phyloP scores from a whole-genome alignment of 805 yeast species.

The Saturnispora besseyi region DNA sequence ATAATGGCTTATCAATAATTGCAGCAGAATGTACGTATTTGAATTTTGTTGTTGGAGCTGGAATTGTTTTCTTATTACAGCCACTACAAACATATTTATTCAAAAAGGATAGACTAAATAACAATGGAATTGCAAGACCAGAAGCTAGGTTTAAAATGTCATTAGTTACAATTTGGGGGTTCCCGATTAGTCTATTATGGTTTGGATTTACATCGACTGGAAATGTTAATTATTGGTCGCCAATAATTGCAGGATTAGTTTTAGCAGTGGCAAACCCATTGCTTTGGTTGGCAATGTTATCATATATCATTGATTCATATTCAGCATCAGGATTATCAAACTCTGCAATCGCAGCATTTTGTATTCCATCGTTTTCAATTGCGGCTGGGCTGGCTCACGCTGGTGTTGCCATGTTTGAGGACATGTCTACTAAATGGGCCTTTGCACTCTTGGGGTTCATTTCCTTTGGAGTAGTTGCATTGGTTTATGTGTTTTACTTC shows the following conservation, averaged over 20 bases:
- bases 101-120: conserved; percentile 23
- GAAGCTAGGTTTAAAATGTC: conserved; percentile 29
- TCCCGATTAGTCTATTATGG: conserved; percentile 30
- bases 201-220: conserved; percentile 29
- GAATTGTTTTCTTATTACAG: conserved; percentile 21
- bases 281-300: conserved; percentile 30
- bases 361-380: conserved; percentile 30
- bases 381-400: conserved; percentile 31
- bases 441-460: conserved; percentile 29
- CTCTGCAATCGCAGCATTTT: conserved; percentile 31
- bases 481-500: conserved; percentile 29
- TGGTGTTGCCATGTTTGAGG: conserved; percentile 31
- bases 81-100: conserved; percentile 28
- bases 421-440: conserved; percentile 30
- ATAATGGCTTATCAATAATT: conserved; percentile 26
- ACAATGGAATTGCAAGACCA: conserved; percentile 28
- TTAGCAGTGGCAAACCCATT: conserved; percentile 28
- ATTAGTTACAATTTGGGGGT: conserved; percentile 30
- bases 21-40: conserved; percentile 28
- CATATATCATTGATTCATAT: conserved; percentile 28
- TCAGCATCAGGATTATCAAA: conserved; percentile 27
- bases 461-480: conserved; percentile 25
- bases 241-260: conserved; percentile 27
- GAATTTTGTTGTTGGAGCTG: conserved; percentile 30
- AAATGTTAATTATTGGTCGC: conserved; percentile 27